Conservation (phyloP, 495 filamentous ascomycete species). For the Rostrohypoxylon terebratum region DNA sequence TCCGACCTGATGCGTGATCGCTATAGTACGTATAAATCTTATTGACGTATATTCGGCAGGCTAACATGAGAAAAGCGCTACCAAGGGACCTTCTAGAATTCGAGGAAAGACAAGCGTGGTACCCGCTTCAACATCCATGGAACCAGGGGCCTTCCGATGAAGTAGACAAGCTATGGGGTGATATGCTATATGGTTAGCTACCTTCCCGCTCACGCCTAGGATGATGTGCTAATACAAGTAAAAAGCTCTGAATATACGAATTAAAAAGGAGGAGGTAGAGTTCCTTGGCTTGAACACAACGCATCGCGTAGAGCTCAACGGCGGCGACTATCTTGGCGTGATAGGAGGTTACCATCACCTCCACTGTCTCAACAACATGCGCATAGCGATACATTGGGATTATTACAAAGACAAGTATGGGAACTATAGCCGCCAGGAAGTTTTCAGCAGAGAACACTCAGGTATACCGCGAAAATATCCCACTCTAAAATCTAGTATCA, state of each 20-base stretch:
- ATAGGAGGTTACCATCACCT: not conserved
- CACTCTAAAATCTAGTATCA: not conserved
- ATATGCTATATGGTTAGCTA: slow-evolving; percentile 1
- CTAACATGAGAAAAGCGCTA: not conserved
- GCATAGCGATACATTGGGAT: slow-evolving; percentile 6
- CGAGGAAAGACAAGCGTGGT: not conserved
- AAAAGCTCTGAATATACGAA: not conserved
- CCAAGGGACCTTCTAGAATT: slow-evolving; percentile 4
- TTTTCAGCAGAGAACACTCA: slow-evolving; percentile 4
- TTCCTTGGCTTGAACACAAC: slow-evolving; percentile 6
- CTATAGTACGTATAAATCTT: not conserved
- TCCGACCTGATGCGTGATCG: not conserved
- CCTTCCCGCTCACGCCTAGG: not conserved
- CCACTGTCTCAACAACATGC: slow-evolving; percentile 4
- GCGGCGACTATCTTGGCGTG: slow-evolving; percentile 5
- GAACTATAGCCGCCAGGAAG: not conserved
- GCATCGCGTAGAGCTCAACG: not conserved
- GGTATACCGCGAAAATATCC: not conserved
- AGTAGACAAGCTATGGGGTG: not conserved
- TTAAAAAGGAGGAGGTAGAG: not conserved
- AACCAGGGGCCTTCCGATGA: slow-evolving; percentile 4
- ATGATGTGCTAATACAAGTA: not conserved
- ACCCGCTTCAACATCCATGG: not conserved
- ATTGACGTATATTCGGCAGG: not conserved
- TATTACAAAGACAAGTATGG: not conserved